Conservation (phyloP, 371 early-diverging fungal genomes). For the Circinella umbellata region DNA sequence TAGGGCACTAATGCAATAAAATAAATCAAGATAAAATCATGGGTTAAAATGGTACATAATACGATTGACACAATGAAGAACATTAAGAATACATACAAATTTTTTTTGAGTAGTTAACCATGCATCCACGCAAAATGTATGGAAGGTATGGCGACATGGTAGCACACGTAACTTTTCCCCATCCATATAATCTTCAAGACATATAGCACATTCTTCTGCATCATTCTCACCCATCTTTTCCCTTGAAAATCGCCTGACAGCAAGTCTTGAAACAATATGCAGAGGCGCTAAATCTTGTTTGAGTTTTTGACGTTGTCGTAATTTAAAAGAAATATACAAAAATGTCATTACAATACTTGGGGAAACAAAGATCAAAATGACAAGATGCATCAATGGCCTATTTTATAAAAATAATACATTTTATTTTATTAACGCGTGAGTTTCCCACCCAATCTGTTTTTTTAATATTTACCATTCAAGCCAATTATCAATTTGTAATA, state of each 20-base stretch:
- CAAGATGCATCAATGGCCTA: conserved; percentile 71
- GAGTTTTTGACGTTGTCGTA: conserved; percentile 63
- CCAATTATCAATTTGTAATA: conserved; percentile 35
- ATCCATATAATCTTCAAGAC: conserved; percentile 87
- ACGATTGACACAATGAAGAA: neutral
- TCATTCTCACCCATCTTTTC: conserved; percentile 63
- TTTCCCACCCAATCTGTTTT: neutral
- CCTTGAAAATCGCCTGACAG: conserved; percentile 59
- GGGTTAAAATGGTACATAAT: too few relatives aligned
- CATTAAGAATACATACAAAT: conserved; percentile 55
- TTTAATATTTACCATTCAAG: conserved; percentile 35
- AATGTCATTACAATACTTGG: conserved; percentile 75
- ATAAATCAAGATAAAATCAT: neutral
- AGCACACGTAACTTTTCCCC: conserved; percentile 81
- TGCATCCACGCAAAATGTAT: conserved; percentile 88
- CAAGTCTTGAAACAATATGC: conserved; percentile 66
- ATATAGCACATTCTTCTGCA: conserved; percentile 89
- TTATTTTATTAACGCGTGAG: neutral
- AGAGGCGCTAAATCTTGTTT: conserved; percentile 70
- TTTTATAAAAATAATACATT: neutral
- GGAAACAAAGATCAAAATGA: conserved; percentile 71
- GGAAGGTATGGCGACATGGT: conserved; percentile 92
- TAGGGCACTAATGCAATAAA: conserved; percentile 8
- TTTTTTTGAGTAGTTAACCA: conserved; percentile 85
- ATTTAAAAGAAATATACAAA: conserved; percentile 68